phyloP scores from a whole-genome alignment of 2,329 filamentous ascomycete species.

The Verticillium nonalfalfae region DNA sequence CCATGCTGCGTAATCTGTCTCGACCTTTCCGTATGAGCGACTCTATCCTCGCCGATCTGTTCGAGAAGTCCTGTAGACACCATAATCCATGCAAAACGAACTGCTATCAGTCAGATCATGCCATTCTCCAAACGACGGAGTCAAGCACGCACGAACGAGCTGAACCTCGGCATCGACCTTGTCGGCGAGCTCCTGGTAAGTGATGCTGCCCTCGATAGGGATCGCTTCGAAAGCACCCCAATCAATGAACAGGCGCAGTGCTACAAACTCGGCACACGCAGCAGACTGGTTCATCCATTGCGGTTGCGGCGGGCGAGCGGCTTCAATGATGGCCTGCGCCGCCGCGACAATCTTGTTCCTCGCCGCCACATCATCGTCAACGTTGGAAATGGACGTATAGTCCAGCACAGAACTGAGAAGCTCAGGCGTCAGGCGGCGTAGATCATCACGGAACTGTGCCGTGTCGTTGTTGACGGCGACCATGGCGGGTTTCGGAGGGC shows the following conservation, averaged over 20 bases:
- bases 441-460: background rate
- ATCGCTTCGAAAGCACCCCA: conserved; percentile 26
- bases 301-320: conserved; percentile 1
- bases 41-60: conserved; percentile 6
- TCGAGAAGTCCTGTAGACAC: conserved; percentile 2
- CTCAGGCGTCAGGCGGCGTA: background rate
- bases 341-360: conserved; percentile 1
- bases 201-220: conserved; percentile 18
- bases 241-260: conserved; percentile 19
- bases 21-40: conserved; percentile 7
- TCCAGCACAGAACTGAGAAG: background rate
- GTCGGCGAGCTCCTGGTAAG: conserved; percentile 20
- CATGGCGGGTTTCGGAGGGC: background rate
- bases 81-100: conserved; percentile 6
- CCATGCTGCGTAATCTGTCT: background rate
- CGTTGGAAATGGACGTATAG: background rate
- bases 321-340: conserved; percentile 4
- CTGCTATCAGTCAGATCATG: conserved; percentile 4
- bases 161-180: conserved; percentile 19
- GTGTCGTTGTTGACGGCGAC: background rate
- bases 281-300: conserved; percentile 7
- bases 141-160: conserved; percentile 15
- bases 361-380: background rate
- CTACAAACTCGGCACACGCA: conserved; percentile 1
- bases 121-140: background rate